phyloP scores from a whole-genome alignment of 176 grass and related monocot species.

The Triticum dicoccoides region DNA sequence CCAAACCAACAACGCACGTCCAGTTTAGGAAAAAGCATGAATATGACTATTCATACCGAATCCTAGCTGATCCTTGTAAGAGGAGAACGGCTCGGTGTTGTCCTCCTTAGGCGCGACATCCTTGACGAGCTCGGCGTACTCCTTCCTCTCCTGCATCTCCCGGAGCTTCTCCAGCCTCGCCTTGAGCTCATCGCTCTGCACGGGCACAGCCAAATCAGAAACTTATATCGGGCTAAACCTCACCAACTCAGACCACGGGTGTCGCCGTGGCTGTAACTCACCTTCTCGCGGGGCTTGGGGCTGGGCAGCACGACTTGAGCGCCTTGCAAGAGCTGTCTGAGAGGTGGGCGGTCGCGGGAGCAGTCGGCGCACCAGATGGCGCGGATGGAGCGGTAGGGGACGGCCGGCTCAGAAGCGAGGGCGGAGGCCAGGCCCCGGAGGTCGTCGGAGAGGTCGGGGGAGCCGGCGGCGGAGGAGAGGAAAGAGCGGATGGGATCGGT shows the following conservation, averaged over 20 bases:
- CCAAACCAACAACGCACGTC: not conserved
- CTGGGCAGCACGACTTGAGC: constrained; percentile 58
- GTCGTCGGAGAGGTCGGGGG: constrained; percentile 31
- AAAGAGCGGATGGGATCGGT: constrained; percentile 65
- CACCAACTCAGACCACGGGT: not conserved
- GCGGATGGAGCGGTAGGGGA: constrained; percentile 59
- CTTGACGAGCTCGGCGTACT: constrained; percentile 82
- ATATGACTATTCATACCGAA: constrained; percentile 48
- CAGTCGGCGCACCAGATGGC: constrained; percentile 64
- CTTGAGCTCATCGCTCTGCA: constrained; percentile 85
- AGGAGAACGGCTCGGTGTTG: constrained; percentile 74
- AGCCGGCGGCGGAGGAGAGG: constrained; percentile 35
- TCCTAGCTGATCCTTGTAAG: constrained; percentile 96
- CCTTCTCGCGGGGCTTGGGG: constrained; percentile 84
- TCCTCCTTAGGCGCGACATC: constrained; percentile 61
- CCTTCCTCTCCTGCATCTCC: constrained; percentile 73
- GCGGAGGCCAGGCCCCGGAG: constrained; percentile 39
- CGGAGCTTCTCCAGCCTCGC: constrained; percentile 75
- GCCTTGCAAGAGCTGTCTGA: constrained; percentile 47
- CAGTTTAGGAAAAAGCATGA: not conserved
- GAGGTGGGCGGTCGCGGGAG: constrained; percentile 47
- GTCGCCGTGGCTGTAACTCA: not conserved
- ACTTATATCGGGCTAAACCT: not conserved
- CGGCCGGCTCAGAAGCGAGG: constrained; percentile 36
- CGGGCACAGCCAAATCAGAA: not conserved